Percentiles rank a stretch among this genome's conserved stretches.
These are phyloP conservation scores for Nannochloris sp. DNA, from an alignment of 139 green algal species.

Conservation along the genomic window DNA sequence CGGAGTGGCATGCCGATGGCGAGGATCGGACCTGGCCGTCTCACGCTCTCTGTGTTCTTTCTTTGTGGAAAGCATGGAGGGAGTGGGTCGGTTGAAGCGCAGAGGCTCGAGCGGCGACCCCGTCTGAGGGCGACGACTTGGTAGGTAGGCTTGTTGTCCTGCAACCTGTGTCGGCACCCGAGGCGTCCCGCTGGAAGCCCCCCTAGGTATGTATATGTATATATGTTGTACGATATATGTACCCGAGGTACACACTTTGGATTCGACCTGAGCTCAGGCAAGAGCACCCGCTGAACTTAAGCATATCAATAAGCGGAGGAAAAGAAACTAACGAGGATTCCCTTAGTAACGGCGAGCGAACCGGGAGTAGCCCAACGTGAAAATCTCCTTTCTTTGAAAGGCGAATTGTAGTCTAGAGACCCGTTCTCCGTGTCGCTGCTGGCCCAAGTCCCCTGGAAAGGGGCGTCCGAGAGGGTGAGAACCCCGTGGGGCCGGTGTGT, in stretches of 20 bases:
- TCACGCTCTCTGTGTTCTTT: not conserved
- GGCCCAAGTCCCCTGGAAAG: constrained; percentile 69
- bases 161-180: not conserved
- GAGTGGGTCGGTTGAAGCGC: constrained; percentile 14
- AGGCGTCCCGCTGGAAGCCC: not conserved
- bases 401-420: constrained; percentile 87
- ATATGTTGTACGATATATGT: not conserved
- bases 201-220: too few species aligned
- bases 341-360: constrained; percentile 87
- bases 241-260: not conserved
- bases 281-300: constrained; percentile 87
- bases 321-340: constrained; percentile 90
- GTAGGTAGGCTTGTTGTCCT: constrained; percentile 20
- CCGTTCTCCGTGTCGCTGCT: constrained; percentile 43
- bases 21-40: not conserved
- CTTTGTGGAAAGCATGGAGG: too few species aligned
- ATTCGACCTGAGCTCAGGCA: constrained; percentile 82
- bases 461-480: constrained; percentile 77
- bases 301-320: constrained; percentile 93
- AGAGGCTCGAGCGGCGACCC: constrained; percentile 38
- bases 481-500: constrained; percentile 57
- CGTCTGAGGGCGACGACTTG: constrained; percentile 34
- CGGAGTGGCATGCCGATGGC: too few species aligned
- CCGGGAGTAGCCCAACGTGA: constrained; percentile 67
- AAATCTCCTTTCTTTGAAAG: constrained; percentile 61